Conservation (phyloP, 495 filamentous ascomycete genomes). For the Symbiotaphrina buchneri region DNA sequence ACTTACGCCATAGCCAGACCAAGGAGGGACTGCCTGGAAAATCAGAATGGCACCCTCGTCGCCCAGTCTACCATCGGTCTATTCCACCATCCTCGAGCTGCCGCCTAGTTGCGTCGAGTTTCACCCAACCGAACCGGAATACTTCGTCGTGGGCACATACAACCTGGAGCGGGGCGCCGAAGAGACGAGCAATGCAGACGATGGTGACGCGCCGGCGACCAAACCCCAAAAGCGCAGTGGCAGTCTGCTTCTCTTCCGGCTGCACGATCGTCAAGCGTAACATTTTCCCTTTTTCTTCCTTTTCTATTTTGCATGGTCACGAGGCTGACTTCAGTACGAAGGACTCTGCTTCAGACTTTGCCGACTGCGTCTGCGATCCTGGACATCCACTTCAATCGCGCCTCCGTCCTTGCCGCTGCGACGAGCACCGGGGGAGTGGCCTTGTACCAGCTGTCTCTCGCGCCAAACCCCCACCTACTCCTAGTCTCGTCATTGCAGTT, state of each 20-base stretch:
- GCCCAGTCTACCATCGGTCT: too few relatives aligned
- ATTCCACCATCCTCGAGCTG: too few relatives aligned
- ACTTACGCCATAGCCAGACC: too few relatives aligned
- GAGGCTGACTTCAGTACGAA: conserved; percentile 3
- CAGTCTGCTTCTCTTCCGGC: conserved; percentile 40
- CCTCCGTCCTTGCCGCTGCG: conserved; percentile 38
- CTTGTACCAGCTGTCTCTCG: conserved; percentile 39
- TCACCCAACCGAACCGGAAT: conserved; percentile 35
- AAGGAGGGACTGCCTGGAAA: too few relatives aligned
- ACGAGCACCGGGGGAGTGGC: conserved; percentile 47
- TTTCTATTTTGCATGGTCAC: neutral
- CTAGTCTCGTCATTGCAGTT: conserved; percentile 16
- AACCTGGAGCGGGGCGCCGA: conserved; percentile 32
- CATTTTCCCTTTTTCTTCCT: conserved; percentile 2
- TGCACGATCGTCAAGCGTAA: conserved; percentile 30
- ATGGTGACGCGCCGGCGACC: conserved; percentile 8
- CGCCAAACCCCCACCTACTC: neutral
- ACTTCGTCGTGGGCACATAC: conserved; percentile 77
- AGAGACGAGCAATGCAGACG: conserved; percentile 8
- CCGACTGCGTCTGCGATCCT: conserved; percentile 48
- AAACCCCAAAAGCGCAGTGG: conserved; percentile 40
- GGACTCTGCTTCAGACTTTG: conserved; percentile 20
- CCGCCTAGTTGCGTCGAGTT: conserved; percentile 37
- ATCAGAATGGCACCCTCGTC: too few relatives aligned
- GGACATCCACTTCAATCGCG: conserved; percentile 55